These are phyloP conservation scores for Mycena sp. DNA, from an alignment of 1,284 basidiomycete species.

Conservation along the genomic window DNA sequence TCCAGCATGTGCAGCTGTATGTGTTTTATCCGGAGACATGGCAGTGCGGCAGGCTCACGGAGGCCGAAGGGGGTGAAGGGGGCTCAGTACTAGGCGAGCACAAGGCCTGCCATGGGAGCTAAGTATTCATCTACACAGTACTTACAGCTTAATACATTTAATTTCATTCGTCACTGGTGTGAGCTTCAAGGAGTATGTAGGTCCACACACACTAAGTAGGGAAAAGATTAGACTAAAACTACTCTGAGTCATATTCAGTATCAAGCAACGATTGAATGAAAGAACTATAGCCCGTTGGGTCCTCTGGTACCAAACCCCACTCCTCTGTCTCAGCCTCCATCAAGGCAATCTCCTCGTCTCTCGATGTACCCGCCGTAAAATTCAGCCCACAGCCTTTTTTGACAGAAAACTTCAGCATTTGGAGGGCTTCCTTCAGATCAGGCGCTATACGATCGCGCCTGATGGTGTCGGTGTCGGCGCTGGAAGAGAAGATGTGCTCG, in stretches of 20 bases:
- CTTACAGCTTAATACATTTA: too few species aligned
- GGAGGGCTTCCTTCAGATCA: conserved; percentile 31
- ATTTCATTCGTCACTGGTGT: too few species aligned
- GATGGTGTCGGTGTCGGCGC: conserved; percentile 27
- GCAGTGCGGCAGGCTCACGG: too few species aligned
- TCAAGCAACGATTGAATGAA: neutral
- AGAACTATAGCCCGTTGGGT: conserved; percentile 28
- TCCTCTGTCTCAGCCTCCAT: neutral
- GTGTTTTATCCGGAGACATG: too few species aligned
- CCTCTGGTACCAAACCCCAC: neutral
- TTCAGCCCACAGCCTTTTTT: neutral
- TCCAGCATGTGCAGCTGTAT: too few species aligned
- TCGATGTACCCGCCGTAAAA: neutral
- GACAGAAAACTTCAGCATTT: conserved; percentile 16
- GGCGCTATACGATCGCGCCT: conserved; percentile 25
- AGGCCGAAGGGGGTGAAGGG: too few species aligned
- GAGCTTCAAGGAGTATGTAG: too few species aligned
- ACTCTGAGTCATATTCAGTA: neutral
- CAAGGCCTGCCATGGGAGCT: too few species aligned
- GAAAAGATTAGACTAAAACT: neutral
- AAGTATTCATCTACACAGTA: too few species aligned
- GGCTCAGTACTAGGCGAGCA: too few species aligned
- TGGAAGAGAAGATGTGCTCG: conserved; percentile 36
- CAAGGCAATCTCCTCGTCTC: neutral
- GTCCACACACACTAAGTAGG: too few species aligned